Evolutionary conservation across 768 basidiomycete species (phyloP).

Genomic region (Mycena capillaripes): DNA sequence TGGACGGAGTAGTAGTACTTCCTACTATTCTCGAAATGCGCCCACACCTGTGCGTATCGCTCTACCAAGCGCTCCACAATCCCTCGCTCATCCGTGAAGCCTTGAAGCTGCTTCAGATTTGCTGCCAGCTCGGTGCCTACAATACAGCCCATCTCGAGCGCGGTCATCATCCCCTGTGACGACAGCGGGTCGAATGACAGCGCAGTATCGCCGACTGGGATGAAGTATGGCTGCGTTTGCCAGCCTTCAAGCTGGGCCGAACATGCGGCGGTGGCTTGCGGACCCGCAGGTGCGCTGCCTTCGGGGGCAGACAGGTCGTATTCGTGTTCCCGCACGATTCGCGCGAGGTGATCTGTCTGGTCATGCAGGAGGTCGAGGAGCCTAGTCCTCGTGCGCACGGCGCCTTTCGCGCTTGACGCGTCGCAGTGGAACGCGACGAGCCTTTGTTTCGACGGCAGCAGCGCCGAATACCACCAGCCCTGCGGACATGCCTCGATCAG

Average conservation of each 20-base stretch:
- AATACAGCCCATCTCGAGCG: slow-evolving; percentile 46
- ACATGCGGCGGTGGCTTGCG: slow-evolving; percentile 38
- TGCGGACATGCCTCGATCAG: slow-evolving; percentile 50
- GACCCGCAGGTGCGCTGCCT: slow-evolving; percentile 19
- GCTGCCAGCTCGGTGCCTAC: slow-evolving; percentile 40
- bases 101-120: slow-evolving; percentile 21
- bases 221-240: slow-evolving; percentile 41
- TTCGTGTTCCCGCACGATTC: slow-evolving; percentile 36
- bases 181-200: slow-evolving; percentile 56
- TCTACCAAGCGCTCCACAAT: slow-evolving; percentile 12
- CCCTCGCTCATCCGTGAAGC: slow-evolving; percentile 20
- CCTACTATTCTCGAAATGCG: slow-evolving; percentile 10
- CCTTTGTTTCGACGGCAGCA: slow-evolving; percentile 43
- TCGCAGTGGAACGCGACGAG: slow-evolving; percentile 51
- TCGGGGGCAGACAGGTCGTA: slow-evolving; percentile 43
- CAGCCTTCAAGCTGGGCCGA: slow-evolving; percentile 36
- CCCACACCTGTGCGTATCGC: slow-evolving; percentile 26
- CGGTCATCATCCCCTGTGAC: slow-evolving; percentile 56
- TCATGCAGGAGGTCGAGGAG: slow-evolving; percentile 46
- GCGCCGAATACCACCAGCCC: slow-evolving; percentile 54
- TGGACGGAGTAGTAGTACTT: slow-evolving; percentile 20
- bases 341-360: slow-evolving; percentile 42
- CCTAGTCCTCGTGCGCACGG: slow-evolving; percentile 41
- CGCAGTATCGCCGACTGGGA: slow-evolving; percentile 54
- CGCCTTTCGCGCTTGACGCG: slow-evolving; percentile 46